Conservation (phyloP, 768 basidiomycete genomes). For the Kondoa subrosea region DNA sequence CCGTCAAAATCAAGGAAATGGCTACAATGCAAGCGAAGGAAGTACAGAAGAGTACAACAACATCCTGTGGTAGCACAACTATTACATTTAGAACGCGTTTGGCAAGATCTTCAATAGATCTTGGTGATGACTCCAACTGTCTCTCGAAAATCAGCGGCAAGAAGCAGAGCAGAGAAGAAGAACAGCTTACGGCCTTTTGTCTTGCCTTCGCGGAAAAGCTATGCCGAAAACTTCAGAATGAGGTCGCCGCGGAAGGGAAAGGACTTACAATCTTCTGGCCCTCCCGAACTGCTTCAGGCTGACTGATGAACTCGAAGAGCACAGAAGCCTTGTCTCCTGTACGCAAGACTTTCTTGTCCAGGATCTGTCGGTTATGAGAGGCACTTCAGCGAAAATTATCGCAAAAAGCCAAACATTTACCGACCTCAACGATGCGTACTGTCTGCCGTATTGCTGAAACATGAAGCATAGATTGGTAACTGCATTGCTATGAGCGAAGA, state of each 20-base stretch:
- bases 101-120: background rate
- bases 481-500: background rate
- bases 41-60: background rate
- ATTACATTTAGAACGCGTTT: too few species aligned
- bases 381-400: background rate
- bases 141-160: background rate
- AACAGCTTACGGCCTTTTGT: slow-evolving; percentile 48
- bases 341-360: slow-evolving; percentile 69
- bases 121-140: background rate
- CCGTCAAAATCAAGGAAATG: too few species aligned
- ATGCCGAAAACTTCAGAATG: slow-evolving; percentile 15
- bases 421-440: slow-evolving; percentile 17
- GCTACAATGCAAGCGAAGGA: too few species aligned
- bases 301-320: slow-evolving; percentile 52
- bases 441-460: slow-evolving; percentile 27
- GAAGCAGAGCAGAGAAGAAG: background rate
- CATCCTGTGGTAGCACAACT: background rate
- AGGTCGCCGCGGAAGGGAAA: slow-evolving; percentile 41
- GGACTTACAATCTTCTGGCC: slow-evolving; percentile 45
- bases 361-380: slow-evolving; percentile 5
- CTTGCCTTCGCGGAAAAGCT: slow-evolving; percentile 79
- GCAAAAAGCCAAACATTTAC: background rate
- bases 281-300: slow-evolving; percentile 77
- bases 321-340: slow-evolving; percentile 91
- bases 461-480: slow-evolving; percentile 31